phyloP scores from a whole-genome alignment of 2,329 filamentous ascomycete genomes.

The Ceratocystis destructans region DNA sequence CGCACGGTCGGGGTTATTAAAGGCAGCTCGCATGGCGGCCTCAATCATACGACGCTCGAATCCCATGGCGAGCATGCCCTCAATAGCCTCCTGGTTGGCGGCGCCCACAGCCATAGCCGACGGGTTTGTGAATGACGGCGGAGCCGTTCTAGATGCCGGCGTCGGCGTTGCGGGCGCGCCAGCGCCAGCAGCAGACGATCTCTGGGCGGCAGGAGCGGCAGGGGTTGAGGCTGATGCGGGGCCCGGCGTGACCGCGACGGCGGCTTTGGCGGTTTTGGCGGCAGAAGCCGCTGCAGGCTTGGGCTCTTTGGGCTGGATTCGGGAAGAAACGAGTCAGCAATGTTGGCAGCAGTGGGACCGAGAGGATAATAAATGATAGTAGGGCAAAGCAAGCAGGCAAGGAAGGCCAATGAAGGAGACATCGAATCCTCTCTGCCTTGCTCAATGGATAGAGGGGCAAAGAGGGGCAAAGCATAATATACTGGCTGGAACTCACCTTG shows the following conservation, averaged over 20 bases:
- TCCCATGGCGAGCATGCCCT: conserved; percentile 95
- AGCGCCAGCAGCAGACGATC: conserved; percentile 36
- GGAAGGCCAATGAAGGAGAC: background rate
- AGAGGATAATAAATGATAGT: background rate
- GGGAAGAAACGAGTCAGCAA: background rate
- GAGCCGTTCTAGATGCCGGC: conserved; percentile 33
- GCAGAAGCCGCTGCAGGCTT: conserved; percentile 51
- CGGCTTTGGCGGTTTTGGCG: conserved; percentile 37
- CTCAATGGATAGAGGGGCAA: background rate
- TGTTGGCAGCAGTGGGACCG: background rate
- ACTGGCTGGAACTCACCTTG: conserved; percentile 49
- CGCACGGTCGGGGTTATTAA: conserved; percentile 91
- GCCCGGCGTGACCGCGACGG: conserved; percentile 50
- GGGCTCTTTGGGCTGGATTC: conserved; percentile 43
- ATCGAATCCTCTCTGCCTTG: too few relatives aligned
- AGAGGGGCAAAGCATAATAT: background rate
- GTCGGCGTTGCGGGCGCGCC: conserved; percentile 41
- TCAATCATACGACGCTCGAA: conserved; percentile 83
- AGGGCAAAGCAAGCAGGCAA: too few relatives aligned
- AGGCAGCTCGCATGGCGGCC: conserved; percentile 87
- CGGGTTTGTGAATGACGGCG: conserved; percentile 48
- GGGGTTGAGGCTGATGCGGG: conserved; percentile 37
- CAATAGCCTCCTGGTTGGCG: conserved; percentile 67
- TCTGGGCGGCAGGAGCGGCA: conserved; percentile 37
- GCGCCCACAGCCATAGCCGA: conserved; percentile 77